These are phyloP conservation scores for Xylaria curta DNA, from an alignment of 495 filamentous ascomycete genomes.

Conservation along the genomic window DNA sequence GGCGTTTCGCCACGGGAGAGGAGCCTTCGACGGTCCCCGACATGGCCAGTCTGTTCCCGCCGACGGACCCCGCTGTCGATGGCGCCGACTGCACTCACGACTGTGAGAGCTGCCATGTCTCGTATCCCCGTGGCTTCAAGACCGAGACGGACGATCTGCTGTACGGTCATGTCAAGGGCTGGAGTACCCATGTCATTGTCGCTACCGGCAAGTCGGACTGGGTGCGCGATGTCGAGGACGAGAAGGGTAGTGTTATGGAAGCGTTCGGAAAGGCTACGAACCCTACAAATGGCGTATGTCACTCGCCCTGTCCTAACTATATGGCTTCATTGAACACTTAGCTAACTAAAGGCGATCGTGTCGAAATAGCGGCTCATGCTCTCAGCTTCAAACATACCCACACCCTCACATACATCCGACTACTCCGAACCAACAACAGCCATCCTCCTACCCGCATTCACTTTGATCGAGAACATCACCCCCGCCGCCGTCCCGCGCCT, in stretches of 20 bases:
- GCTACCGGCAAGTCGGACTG: constrained; percentile 96
- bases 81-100: constrained; percentile 90
- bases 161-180: constrained; percentile 87
- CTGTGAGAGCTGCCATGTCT: constrained; percentile 80
- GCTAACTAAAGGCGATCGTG: constrained; percentile 15
- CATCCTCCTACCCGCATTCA: constrained; percentile 87
- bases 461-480: constrained; percentile 83
- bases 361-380: constrained; percentile 76
- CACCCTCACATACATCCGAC: constrained; percentile 64
- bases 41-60: constrained; percentile 66
- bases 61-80: constrained; percentile 73
- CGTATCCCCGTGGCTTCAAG: constrained; percentile 72
- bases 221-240: constrained; percentile 87
- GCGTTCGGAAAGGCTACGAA: constrained; percentile 70
- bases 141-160: constrained; percentile 80
- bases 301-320: background rate
- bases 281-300: constrained; percentile 76
- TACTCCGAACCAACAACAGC: constrained; percentile 76
- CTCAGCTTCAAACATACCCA: constrained; percentile 91
- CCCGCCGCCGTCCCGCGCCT: constrained; percentile 75
- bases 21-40: constrained; percentile 71
- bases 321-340: background rate
- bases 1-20: constrained; percentile 63
- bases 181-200: constrained; percentile 87
- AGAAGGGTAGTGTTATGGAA: constrained; percentile 94